These are phyloP conservation scores for Solanum rostratum DNA, from an alignment of 257 asterid species.

Conservation along the genomic window DNA sequence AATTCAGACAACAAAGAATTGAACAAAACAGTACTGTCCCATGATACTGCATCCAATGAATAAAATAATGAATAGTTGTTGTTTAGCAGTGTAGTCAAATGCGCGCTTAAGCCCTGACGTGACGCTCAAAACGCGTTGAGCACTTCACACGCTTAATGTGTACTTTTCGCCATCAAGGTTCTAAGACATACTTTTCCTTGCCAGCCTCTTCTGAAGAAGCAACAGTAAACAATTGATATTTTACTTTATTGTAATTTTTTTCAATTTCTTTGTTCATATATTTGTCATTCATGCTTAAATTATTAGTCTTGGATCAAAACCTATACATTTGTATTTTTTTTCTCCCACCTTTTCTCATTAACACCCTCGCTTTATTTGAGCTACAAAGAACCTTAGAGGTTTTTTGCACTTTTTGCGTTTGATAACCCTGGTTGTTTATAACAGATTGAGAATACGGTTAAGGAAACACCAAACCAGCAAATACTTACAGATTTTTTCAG, in stretches of 20 bases:
- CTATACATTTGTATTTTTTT: not conserved
- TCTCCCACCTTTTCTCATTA: not conserved
- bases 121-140: not conserved
- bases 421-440: not conserved
- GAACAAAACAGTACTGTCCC: not conserved
- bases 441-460: not conserved
- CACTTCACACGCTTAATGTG: not conserved
- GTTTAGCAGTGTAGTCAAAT: not conserved
- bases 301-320: not conserved
- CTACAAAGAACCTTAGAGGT: not conserved
- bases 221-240: not conserved
- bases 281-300: not conserved
- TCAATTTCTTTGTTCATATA: not conserved
- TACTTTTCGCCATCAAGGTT: not conserved
- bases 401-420: not conserved
- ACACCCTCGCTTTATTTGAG: not conserved
- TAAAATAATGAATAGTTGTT: not conserved
- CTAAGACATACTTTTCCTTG: not conserved
- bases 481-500: constrained; percentile 94
- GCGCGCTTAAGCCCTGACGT: not conserved
- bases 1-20: not conserved
- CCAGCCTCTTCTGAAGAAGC: not conserved
- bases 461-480: not conserved
- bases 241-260: not conserved
- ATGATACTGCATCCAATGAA: not conserved